Base-by-base conservation (phyloP, 2,329 filamentous ascomycete genomes). In the Verticillium dahliae region DNA sequence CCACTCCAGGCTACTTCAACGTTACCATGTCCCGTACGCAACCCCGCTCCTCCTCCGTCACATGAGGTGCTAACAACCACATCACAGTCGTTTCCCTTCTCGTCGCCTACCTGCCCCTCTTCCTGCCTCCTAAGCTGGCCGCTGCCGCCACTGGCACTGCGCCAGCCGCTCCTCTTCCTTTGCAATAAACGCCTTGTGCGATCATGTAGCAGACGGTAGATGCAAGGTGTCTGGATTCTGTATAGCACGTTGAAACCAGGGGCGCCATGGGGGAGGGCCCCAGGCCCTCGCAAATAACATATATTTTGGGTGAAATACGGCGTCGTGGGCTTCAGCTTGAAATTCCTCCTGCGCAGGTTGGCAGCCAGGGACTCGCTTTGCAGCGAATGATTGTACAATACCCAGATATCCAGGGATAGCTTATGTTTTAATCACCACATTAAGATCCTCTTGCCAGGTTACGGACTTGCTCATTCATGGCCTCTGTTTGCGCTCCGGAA, bases 11-110 rank as follows among this genome's bases (percentile, higher is more conserved):
- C 15, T 80, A 81, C 69, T 88, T 95, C 75, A 87, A 87, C 61
- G 86, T 95, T 61, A 83, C 87, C 74, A 95, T 96, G 90, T 86
- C 90, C 22, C 70, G 90, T 92, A 80, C 18, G 33, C 27, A 18
- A 7, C 56, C 34, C 57, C 27, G 11, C 38, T 14, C 38, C 62
- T 31, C 7, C n/a, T 27, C 34, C 27, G 9, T 5, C 31, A 3
- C n/a, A 1, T 6, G 31, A 1, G 14, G 1, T 34, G 38, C 63
- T 59, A 56, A 62, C 52, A 34, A 15, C 2, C 33, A 11, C 34
- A 13, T 57, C 41, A 37, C 63, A 88, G 85, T 86, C 63, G 83
- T 88, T 81, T 81, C 85, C 45, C 78, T 89, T 57, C 76, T 71
- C 63, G 78, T 83, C 37, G 80, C 78, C 59, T 83, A 83, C 65